A percentile compares a stretch with the other conserved stretches of the same genome.
These are phyloP conservation scores for Yarrowia alimentaria DNA, from an alignment of 805 yeast species.

Conservation along the genomic window DNA sequence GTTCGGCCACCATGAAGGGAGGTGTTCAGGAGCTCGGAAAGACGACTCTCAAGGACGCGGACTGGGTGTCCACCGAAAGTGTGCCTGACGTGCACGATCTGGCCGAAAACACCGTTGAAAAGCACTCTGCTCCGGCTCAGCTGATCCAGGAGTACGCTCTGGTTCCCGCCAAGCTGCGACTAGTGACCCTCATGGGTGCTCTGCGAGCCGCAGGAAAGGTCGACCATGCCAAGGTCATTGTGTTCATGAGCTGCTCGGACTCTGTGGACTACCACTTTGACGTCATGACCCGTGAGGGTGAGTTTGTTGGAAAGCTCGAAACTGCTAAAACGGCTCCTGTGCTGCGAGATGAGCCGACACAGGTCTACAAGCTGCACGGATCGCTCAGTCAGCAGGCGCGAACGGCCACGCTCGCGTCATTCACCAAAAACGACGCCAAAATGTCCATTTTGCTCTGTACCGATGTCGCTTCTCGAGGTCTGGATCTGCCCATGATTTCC, in stretches of 20 bases:
- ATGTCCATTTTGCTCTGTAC: constrained; percentile 78
- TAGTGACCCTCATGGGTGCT: constrained; percentile 73
- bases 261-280: constrained; percentile 92
- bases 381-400: constrained; percentile 82
- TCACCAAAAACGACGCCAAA: constrained; percentile 40
- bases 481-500: constrained; percentile 84
- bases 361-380: constrained; percentile 80
- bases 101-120: constrained; percentile 29
- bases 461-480: constrained; percentile 96
- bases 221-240: constrained; percentile 47
- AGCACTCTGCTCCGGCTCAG: constrained; percentile 79
- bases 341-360: constrained; percentile 45
- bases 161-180: constrained; percentile 87
- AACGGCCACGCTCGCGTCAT: constrained; percentile 68
- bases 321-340: constrained; percentile 56
- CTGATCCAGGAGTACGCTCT: constrained; percentile 74
- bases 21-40: constrained; percentile 80
- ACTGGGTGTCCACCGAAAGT: constrained; percentile 53
- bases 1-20: constrained; percentile 91
- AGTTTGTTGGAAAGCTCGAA: constrained; percentile 17
- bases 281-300: constrained; percentile 63
- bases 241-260: constrained; percentile 91
- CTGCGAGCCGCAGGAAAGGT: constrained; percentile 50
- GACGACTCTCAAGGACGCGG: constrained; percentile 68
- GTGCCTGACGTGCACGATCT: constrained; percentile 35